Evolutionary conservation across 1,284 basidiomycete genomes (phyloP).

Genomic region (Golubevia sp.): DNA sequence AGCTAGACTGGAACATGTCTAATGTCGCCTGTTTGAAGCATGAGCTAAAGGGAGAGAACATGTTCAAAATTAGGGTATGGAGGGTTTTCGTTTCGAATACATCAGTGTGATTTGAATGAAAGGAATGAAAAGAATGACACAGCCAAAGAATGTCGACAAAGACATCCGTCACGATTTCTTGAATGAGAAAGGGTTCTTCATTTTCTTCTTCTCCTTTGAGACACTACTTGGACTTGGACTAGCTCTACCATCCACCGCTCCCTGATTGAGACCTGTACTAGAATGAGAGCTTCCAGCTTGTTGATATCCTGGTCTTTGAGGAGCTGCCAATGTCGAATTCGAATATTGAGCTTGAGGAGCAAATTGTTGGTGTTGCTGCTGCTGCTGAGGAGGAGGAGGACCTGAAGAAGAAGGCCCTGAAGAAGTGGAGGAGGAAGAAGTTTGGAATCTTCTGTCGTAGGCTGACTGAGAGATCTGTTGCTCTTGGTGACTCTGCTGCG

Average conservation of each 20-base stretch:
- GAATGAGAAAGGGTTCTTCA: slow-evolving; percentile 35
- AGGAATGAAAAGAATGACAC: too few relatives aligned
- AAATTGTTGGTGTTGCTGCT: slow-evolving; percentile 12
- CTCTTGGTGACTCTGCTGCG: slow-evolving; percentile 5
- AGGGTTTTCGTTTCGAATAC: too few relatives aligned
- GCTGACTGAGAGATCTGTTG: neutral
- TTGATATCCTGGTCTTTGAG: slow-evolving; percentile 14
- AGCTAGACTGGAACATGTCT: too few relatives aligned
- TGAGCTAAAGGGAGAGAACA: too few relatives aligned
- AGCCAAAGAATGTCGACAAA: too few relatives aligned
- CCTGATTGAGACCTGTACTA: neutral
- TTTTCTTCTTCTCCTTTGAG: slow-evolving; percentile 29
- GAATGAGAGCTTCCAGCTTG: slow-evolving; percentile 1
- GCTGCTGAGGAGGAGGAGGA: slow-evolving; percentile 18
- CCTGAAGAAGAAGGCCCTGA: slow-evolving; percentile 1
- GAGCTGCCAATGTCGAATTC: slow-evolving; percentile 7
- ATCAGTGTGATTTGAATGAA: too few relatives aligned
- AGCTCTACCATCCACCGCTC: neutral
- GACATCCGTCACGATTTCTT: slow-evolving; percentile 38
- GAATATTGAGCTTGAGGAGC: slow-evolving; percentile 8
- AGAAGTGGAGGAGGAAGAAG: neutral
- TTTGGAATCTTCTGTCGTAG: slow-evolving; percentile 12
- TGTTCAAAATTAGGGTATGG: too few relatives aligned
- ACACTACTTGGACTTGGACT: neutral
- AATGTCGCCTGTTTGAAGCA: too few relatives aligned